Conservation (phyloP, 2,329 filamentous ascomycete species). For the Calonectria hongkongensis region DNA sequence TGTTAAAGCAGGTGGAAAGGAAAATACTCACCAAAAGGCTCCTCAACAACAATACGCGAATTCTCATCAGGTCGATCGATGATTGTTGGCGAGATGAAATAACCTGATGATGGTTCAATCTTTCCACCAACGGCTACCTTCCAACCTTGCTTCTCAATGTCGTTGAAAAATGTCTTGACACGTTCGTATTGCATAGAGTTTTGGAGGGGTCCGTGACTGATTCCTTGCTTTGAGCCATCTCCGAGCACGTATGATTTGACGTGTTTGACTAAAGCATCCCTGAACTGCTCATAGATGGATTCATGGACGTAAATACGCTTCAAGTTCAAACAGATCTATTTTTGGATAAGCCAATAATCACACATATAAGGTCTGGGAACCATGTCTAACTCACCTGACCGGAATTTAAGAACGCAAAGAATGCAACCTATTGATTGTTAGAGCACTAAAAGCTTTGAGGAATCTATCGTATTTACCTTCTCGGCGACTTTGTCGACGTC, state of each 20-base stretch:
- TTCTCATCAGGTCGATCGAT: constrained; percentile 75
- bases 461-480: constrained; percentile 57
- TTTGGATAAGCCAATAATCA: neutral
- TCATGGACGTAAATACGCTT: constrained; percentile 79
- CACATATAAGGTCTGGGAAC: neutral
- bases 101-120: constrained; percentile 62
- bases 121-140: constrained; percentile 63
- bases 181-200: constrained; percentile 80
- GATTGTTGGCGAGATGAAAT: constrained; percentile 75
- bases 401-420: constrained; percentile 73
- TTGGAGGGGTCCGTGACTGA: constrained; percentile 75
- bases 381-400: constrained; percentile 58
- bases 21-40: constrained; percentile 63
- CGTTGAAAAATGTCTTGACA: constrained; percentile 64
- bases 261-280: constrained; percentile 59
- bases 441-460: neutral
- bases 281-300: constrained; percentile 74
- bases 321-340: constrained; percentile 59
- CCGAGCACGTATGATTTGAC: constrained; percentile 67
- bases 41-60: constrained; percentile 73
- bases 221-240: constrained; percentile 61
- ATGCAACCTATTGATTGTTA: constrained; percentile 55
- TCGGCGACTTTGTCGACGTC: constrained; percentile 64
- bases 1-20: too few relatives aligned
- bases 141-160: constrained; percentile 67